phyloP scores from a whole-genome alignment of 257 asterid genomes.

The Coffea eugenioides region DNA sequence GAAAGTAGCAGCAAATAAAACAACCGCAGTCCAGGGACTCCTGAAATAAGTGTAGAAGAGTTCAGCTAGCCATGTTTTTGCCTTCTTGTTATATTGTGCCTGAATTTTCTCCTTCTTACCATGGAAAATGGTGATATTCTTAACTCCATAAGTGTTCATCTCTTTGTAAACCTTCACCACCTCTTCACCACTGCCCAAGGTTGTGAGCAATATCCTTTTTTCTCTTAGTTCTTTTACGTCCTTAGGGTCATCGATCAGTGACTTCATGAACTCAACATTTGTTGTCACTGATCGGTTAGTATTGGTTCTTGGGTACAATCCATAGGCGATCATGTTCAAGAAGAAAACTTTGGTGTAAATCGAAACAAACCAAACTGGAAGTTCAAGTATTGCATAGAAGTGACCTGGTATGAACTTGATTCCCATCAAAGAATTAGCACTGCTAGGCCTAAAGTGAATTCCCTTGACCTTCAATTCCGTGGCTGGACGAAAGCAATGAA shows the following conservation, averaged over 20 bases:
- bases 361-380: constrained; percentile 20
- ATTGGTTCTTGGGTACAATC: constrained; percentile 7
- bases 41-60: not conserved
- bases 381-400: constrained; percentile 23
- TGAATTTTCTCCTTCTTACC: not conserved
- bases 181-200: not conserved
- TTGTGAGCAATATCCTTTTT: not conserved
- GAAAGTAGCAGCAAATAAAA: constrained; percentile 30
- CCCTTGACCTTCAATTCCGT: constrained; percentile 40
- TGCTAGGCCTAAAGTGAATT: constrained; percentile 24
- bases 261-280: not conserved
- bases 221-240: constrained; percentile 31
- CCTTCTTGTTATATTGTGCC: not conserved
- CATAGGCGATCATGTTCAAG: constrained; percentile 36
- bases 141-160: not conserved
- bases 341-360: constrained; percentile 15
- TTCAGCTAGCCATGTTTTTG: not conserved
- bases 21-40: not conserved
- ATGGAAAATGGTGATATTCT: not conserved
- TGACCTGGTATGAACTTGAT: constrained; percentile 16
- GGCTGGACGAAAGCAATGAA: constrained; percentile 18
- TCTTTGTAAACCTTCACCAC: not conserved
- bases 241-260: not conserved
- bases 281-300: not conserved
- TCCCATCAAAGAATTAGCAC: constrained; percentile 9